Evolutionary conservation across 2,329 filamentous ascomycete genomes (phyloP).

Genomic region (Fusarium graminum): DNA sequence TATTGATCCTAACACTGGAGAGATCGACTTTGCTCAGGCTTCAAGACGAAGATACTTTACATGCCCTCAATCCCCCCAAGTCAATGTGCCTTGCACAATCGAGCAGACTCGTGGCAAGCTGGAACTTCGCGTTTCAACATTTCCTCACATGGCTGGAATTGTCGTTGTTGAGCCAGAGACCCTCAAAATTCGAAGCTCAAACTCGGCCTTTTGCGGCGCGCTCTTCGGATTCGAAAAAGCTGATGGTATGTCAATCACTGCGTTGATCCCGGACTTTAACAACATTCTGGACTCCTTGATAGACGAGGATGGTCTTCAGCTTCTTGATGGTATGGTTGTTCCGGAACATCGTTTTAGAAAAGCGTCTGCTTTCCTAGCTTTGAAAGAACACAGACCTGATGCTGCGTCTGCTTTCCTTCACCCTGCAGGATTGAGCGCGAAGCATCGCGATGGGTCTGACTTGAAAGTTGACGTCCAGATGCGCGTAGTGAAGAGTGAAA

Average conservation of each 20-base stretch:
- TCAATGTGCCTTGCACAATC: conserved; percentile 87
- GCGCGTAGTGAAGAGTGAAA: conserved; percentile 93
- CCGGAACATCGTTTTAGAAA: conserved; percentile 96
- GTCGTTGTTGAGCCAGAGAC: conserved; percentile 87
- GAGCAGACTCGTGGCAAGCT: conserved; percentile 77
- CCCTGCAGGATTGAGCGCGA: conserved; percentile 85
- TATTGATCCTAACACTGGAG: conserved; percentile 76
- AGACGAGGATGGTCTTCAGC: conserved; percentile 85
- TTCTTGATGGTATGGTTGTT: conserved; percentile 95
- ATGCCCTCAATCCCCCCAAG: conserved; percentile 79
- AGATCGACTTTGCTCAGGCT: conserved; percentile 83
- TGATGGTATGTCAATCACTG: conserved; percentile 82
- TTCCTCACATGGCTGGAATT: conserved; percentile 97
- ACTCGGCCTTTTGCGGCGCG: conserved; percentile 92
- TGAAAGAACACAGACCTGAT: conserved; percentile 86
- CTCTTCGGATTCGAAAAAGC: conserved; percentile 90
- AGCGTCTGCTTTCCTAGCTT: conserved; percentile 83
- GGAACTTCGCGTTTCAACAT: conserved; percentile 88
- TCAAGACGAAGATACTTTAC: conserved; percentile 83
- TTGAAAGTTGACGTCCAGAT: conserved; percentile 97
- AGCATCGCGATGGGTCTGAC: conserved; percentile 90
- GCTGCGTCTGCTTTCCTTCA: conserved; percentile 82
- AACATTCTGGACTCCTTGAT: conserved; percentile 83
- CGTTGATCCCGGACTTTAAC: conserved; percentile 89
- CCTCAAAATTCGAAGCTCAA: conserved; percentile 89